Percentiles rank a stretch among this genome's conserved stretches.
phyloP scores from a whole-genome alignment of 139 green algal genomes.

The Closterium sp. region DNA sequence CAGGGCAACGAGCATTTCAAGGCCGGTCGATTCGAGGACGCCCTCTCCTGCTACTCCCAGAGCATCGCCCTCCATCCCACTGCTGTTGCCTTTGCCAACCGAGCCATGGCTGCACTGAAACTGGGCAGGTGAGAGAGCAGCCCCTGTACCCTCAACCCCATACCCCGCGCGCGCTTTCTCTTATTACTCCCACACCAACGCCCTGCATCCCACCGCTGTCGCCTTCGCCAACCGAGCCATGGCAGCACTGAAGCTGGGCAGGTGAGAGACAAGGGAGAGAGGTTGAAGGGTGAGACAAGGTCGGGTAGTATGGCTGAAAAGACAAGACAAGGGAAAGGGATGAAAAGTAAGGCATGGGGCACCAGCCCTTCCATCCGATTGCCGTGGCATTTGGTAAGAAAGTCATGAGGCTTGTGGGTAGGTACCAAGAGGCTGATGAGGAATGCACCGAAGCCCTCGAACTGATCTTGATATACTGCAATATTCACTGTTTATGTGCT shows the following conservation, averaged over 20 bases:
- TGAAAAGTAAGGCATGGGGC: too few species aligned
- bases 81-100: slow-evolving; percentile 28
- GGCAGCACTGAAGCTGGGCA: slow-evolving; percentile 38
- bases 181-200: background rate
- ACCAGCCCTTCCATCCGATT: too few species aligned
- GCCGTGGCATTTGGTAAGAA: too few species aligned
- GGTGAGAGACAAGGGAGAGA: background rate
- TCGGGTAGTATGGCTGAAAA: too few species aligned
- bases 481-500: too few species aligned
- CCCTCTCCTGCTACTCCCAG: slow-evolving; percentile 28
- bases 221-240: slow-evolving; percentile 40
- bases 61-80: slow-evolving; percentile 36
- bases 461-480: too few species aligned
- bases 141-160: too few species aligned
- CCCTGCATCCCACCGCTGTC: background rate
- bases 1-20: slow-evolving; percentile 49
- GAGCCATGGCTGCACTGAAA: slow-evolving; percentile 40
- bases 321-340: too few species aligned
- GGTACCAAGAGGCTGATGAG: too few species aligned
- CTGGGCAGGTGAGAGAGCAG: slow-evolving; percentile 23
- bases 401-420: too few species aligned
- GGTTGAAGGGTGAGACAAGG: too few species aligned
- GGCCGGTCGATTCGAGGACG: slow-evolving; percentile 3
- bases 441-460: too few species aligned
- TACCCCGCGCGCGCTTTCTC: background rate